Evolutionary conservation across 2,329 filamentous ascomycete species (phyloP), one percentile per base, ranked within the genome.

Genomic region (Botrytis byssoidea): DNA sequence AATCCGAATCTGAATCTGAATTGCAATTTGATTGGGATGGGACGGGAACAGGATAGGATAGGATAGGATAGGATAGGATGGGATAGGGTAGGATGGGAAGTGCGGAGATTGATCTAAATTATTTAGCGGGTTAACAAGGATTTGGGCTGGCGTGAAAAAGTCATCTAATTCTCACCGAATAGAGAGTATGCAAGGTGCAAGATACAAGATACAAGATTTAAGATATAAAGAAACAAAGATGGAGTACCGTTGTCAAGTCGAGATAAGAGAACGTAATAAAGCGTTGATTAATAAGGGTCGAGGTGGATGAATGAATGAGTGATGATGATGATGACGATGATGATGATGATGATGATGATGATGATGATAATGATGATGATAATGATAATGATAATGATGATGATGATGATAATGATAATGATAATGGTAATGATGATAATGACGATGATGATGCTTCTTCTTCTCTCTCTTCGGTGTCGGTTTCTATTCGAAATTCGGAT

Each of bases 91-190:
- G 40, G 61, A 63, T 40, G 61, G n/a, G n/a, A 64, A 57, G 51
- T 65, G 61, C 61, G 61, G 61, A 65, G 61, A 65, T 65, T 65
- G 61, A 65, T 46, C 40, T 65, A 44, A 42, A 18, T 46, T 1
- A 46, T 65, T 46, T 46, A 65, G 61, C 61, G 61, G 61, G n/a
- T 65, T 65, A 42, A 46, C 61, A 22, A 65, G 61, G 61, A 65
- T 65, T 65, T 22, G 25, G n/a, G 44, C 37, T 64, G 61, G 37
- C 25, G 10, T 1, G 37, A 42, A 25, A 61, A 25, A 61, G 59
- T 16, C n/a, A 61, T 63, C 60, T n/a, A 63, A 9, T 63, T 46
- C 61, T 65, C 61, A 65, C 61, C 61, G 61, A 65, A 65, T 65
- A 65, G 61, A 63, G 59, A 40, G 22, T 40, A 64, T 64, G 61